Percentiles rank a stretch among this genome's conserved stretches.
These are phyloP conservation scores for Trebouxia sp. DNA, from an alignment of 139 green algal species.

Conservation along the genomic window DNA sequence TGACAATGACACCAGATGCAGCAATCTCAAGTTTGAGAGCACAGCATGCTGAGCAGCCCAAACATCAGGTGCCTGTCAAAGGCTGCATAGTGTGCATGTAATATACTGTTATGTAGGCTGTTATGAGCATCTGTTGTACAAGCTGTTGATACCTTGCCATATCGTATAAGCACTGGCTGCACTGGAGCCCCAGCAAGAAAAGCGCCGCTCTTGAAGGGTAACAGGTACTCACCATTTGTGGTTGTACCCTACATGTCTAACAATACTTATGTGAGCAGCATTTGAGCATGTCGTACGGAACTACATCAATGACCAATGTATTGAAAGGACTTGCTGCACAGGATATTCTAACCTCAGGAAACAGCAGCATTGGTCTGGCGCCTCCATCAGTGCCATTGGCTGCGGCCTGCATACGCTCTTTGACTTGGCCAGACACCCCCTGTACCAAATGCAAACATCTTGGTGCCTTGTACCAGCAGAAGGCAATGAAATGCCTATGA, in stretches of 20 bases:
- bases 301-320: background rate
- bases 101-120: background rate
- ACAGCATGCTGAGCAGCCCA: too few species aligned
- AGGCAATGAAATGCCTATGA: background rate
- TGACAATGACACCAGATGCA: background rate
- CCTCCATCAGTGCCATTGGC: slow-evolving; percentile 29
- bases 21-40: background rate
- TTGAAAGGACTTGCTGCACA: background rate
- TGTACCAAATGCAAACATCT: background rate
- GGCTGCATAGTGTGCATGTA: background rate
- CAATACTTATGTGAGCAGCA: background rate
- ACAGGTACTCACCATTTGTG: slow-evolving; percentile 85
- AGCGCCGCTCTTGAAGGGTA: slow-evolving; percentile 89
- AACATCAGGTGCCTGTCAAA: background rate
- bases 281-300: background rate
- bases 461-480: background rate
- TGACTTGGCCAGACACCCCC: slow-evolving; percentile 49
- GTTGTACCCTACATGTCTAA: slow-evolving; percentile 80
- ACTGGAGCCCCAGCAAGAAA: slow-evolving; percentile 88
- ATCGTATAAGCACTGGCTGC: slow-evolving; percentile 81
- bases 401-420: slow-evolving; percentile 53
- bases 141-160: slow-evolving; percentile 45
- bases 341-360: slow-evolving; percentile 49
- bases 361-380: slow-evolving; percentile 63
- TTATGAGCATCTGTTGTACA: background rate